A percentile compares a stretch with the other conserved stretches of the same genome.
phyloP scores from a whole-genome alignment of 495 filamentous ascomycete genomes.

The Xylaria scruposa region DNA sequence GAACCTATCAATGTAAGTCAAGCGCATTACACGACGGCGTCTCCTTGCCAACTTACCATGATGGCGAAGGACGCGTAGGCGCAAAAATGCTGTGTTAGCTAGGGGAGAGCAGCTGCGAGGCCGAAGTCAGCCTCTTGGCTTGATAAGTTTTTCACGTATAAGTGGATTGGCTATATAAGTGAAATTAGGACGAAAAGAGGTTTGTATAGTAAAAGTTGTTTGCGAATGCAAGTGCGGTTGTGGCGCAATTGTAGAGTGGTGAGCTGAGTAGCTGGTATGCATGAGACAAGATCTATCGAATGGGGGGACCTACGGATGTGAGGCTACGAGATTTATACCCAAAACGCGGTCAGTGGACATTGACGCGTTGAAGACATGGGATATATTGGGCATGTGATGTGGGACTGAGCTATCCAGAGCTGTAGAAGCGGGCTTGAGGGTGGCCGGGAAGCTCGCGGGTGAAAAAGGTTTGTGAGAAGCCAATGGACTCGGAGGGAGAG shows the following conservation, averaged over 20 bases:
- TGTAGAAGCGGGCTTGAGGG: neutral
- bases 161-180: slow-evolving; percentile 22
- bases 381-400: slow-evolving; percentile 7
- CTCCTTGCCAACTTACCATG: slow-evolving; percentile 38
- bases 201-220: neutral
- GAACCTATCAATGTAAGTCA: slow-evolving; percentile 65
- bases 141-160: slow-evolving; percentile 22
- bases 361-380: slow-evolving; percentile 29
- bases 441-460: neutral
- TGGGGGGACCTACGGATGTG: slow-evolving; percentile 19
- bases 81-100: slow-evolving; percentile 6
- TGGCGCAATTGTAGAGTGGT: neutral
- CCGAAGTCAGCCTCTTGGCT: slow-evolving; percentile 48
- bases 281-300: slow-evolving; percentile 6
- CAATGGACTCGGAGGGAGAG: slow-evolving; percentile 5
- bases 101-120: slow-evolving; percentile 35
- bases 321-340: slow-evolving; percentile 24
- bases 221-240: neutral
- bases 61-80: slow-evolving; percentile 19
- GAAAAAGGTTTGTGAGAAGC: slow-evolving; percentile 27
- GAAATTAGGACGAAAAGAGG: neutral
- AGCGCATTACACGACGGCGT: neutral
- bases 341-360: slow-evolving; percentile 26
- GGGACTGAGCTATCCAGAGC: slow-evolving; percentile 12
- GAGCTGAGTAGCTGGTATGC: slow-evolving; percentile 14